Evolutionary conservation across 2,329 filamentous ascomycete genomes (phyloP).

Genomic region (Pseudocercospora fijiensis): DNA sequence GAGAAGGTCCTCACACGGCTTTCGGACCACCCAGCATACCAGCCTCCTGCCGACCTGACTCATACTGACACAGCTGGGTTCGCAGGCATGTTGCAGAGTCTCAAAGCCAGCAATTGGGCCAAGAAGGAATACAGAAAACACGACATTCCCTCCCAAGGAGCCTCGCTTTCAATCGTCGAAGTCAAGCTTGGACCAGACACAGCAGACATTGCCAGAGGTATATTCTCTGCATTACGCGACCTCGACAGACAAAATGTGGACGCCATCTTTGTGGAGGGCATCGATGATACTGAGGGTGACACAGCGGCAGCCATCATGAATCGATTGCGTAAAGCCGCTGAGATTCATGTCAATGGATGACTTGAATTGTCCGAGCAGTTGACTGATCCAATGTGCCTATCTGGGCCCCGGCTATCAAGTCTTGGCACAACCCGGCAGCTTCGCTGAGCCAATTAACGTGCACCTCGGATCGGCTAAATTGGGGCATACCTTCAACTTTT

Average conservation of each 20-base stretch:
- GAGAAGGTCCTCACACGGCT: background rate
- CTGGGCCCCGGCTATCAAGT: background rate
- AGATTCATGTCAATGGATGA: constrained; percentile 35
- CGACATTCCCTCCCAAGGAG: constrained; percentile 8
- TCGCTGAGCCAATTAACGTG: background rate
- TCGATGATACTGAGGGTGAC: constrained; percentile 64
- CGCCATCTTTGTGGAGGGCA: constrained; percentile 87
- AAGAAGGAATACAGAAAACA: constrained; percentile 12
- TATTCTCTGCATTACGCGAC: constrained; percentile 84
- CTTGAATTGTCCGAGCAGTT: background rate
- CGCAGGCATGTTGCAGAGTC: constrained; percentile 29
- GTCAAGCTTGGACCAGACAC: constrained; percentile 70
- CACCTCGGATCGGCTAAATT: constrained; percentile 6
- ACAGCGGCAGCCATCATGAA: constrained; percentile 70
- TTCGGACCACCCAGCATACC: background rate
- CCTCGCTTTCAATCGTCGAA: constrained; percentile 56
- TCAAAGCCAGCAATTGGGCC: constrained; percentile 20
- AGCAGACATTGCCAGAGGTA: constrained; percentile 73
- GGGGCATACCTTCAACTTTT: background rate
- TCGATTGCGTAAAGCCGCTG: constrained; percentile 50
- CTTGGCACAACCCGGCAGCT: background rate
- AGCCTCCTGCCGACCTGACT: background rate
- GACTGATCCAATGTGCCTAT: background rate
- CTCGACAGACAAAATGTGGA: constrained; percentile 78
- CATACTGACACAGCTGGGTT: constrained; percentile 33